Evolutionary conservation across 139 green algal species (phyloP).

Genomic region (Spirogloea muscicola): DNA sequence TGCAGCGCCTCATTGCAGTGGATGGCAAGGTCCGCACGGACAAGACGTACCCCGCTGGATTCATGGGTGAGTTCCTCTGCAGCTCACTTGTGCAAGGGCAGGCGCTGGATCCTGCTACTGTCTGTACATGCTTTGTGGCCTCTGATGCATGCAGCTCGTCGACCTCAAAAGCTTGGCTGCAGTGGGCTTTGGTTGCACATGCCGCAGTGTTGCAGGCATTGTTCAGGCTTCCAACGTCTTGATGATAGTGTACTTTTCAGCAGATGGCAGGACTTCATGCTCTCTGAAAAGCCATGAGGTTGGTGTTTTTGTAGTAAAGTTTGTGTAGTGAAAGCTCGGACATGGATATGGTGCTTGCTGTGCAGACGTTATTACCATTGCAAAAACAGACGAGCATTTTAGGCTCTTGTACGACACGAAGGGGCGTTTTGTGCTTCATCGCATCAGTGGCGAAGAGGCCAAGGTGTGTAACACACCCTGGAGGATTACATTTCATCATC

Average conservation of each 20-base stretch:
- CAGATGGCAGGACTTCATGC: constrained; percentile 1
- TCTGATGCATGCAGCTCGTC: neutral
- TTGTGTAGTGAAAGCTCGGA: neutral
- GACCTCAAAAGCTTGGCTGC: neutral
- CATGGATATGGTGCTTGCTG: neutral
- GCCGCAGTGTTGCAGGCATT: too few relatives aligned
- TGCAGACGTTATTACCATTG: constrained; percentile 86
- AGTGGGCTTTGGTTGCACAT: neutral
- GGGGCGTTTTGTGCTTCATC: constrained; percentile 95
- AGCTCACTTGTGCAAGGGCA: too few relatives aligned
- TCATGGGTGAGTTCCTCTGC: constrained; percentile 72
- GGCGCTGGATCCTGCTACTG: neutral
- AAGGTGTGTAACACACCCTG: constrained; percentile 19
- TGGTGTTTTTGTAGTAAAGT: neutral
- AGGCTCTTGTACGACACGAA: constrained; percentile 95
- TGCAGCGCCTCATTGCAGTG: constrained; percentile 93
- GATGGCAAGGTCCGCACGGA: constrained; percentile 97
- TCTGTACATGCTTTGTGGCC: neutral
- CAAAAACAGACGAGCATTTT: constrained; percentile 89
- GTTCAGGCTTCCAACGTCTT: neutral
- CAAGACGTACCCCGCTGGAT: constrained; percentile 89
- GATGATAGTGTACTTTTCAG: neutral
- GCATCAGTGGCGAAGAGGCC: constrained; percentile 88
- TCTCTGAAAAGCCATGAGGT: neutral
- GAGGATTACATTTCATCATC: too few relatives aligned